Percentiles rank a stretch among this genome's conserved stretches.
Evolutionary conservation across 208 protist species (phyloP).

Genomic region (Trypanosomatidae sp.): DNA sequence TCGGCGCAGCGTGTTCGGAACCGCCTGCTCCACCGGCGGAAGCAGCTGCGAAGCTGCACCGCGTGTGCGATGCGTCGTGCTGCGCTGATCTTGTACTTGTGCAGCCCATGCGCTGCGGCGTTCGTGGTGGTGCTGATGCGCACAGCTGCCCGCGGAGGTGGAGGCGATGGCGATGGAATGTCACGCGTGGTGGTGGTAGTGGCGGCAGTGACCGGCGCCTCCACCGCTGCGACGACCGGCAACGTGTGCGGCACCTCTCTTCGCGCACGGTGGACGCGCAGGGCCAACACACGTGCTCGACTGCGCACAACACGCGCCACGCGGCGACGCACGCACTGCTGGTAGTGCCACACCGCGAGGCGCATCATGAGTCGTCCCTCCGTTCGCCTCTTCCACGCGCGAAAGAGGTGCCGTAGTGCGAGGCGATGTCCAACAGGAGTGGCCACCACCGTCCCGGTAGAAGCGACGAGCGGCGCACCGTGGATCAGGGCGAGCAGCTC

Average conservation of each 20-base stretch:
- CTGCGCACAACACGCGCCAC: conserved; percentile 4
- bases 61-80: conserved; percentile 7
- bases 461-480: too few relatives aligned
- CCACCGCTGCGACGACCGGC: too few relatives aligned
- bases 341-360: conserved; percentile 32
- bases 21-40: conserved; percentile 8
- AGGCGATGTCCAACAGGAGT: conserved; percentile 21
- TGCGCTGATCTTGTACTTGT: conserved; percentile 18
- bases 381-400: conserved; percentile 38
- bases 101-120: too few relatives aligned
- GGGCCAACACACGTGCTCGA: conserved; percentile 12
- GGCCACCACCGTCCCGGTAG: conserved; percentile 17
- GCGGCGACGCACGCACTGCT: conserved; percentile 15
- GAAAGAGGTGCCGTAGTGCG: conserved; percentile 17
- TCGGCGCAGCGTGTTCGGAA: conserved; percentile 7
- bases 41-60: conserved; percentile 11
- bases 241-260: too few relatives aligned
- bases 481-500: conserved; percentile 16
- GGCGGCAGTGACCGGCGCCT: conserved; percentile 9
- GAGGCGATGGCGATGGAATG: too few relatives aligned
- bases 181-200: background rate
- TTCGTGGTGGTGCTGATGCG: too few relatives aligned
- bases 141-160: too few relatives aligned
- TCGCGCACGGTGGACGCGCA: too few relatives aligned
- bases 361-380: conserved; percentile 35